Evolutionary conservation across 1,284 basidiomycete genomes (phyloP).

Genomic region (Apiotrichum veenhuisii): DNA sequence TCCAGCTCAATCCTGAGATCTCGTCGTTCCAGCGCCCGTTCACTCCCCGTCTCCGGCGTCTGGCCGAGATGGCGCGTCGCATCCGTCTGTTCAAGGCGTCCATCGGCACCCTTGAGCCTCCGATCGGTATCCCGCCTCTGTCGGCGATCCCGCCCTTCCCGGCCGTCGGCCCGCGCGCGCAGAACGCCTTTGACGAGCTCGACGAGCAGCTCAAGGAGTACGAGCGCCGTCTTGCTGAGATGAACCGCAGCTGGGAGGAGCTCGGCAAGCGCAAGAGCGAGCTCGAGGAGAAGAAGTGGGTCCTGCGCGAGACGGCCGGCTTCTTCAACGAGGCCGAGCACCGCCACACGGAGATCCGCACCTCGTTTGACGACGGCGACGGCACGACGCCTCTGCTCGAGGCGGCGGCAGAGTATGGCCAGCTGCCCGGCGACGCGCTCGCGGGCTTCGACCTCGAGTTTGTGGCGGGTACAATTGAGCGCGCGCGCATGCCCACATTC

Average conservation of each 20-base stretch:
- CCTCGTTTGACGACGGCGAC: conserved; percentile 78
- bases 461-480: conserved; percentile 94
- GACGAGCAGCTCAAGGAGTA: conserved; percentile 83
- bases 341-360: conserved; percentile 72
- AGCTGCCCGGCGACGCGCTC: conserved; percentile 57
- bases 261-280: conserved; percentile 83
- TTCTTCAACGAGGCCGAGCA: conserved; percentile 92
- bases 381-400: conserved; percentile 86
- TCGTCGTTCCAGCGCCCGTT: conserved; percentile 99
- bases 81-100: conserved; percentile 85
- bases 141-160: conserved; percentile 76
- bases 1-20: conserved; percentile 84
- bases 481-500: conserved; percentile 84
- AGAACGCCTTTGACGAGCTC: conserved; percentile 90
- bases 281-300: conserved; percentile 86
- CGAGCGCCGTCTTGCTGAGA: conserved; percentile 78
- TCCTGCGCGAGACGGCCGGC: conserved; percentile 89
- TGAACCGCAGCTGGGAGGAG: conserved; percentile 91
- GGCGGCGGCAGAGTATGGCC: conserved; percentile 66
- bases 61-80: conserved; percentile 93
- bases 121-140: conserved; percentile 73
- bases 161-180: conserved; percentile 81
- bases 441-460: conserved; percentile 79
- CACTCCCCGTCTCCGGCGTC: conserved; percentile 87
- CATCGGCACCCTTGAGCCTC: conserved; percentile 68